Evolutionary conservation across 768 basidiomycete species (phyloP).

Genomic region (Cystoderma amianthinum): DNA sequence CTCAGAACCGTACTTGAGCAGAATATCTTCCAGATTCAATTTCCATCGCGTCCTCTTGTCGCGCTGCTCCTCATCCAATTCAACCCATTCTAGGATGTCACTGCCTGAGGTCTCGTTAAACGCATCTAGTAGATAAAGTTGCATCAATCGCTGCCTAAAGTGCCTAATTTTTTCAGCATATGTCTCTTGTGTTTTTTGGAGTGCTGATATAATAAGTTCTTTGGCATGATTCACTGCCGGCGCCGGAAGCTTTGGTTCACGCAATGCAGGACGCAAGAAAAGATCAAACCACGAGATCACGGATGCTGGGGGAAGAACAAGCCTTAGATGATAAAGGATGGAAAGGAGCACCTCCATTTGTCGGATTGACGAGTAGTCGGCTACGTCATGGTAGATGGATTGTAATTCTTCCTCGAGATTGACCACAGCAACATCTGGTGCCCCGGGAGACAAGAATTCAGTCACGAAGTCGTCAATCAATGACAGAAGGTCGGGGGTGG

Average conservation of each 20-base stretch:
- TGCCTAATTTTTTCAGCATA: constrained; percentile 44
- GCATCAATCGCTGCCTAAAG: constrained; percentile 64
- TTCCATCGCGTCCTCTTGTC: constrained; percentile 65
- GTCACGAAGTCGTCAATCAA: constrained; percentile 50
- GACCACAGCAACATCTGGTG: constrained; percentile 33
- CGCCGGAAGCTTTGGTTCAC: constrained; percentile 62
- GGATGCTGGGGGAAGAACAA: constrained; percentile 55
- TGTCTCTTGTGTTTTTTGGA: constrained; percentile 41
- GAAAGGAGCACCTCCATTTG: constrained; percentile 66
- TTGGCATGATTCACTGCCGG: constrained; percentile 58
- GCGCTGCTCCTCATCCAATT: constrained; percentile 54
- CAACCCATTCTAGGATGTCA: constrained; percentile 72
- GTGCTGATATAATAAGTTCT: constrained; percentile 59
- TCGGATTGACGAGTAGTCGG: constrained; percentile 54
- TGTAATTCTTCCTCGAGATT: constrained; percentile 66
- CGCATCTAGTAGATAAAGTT: constrained; percentile 72
- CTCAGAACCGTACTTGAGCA: constrained; percentile 58
- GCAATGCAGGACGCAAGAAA: constrained; percentile 68
- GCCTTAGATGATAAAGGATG: constrained; percentile 54
- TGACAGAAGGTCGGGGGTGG: constrained; percentile 41
- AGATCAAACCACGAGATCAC: constrained; percentile 84
- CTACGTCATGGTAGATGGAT: constrained; percentile 48
- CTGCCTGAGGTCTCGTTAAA: constrained; percentile 68
- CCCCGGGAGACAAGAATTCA: constrained; percentile 39
- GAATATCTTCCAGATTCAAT: constrained; percentile 67